A percentile compares a stretch with the other conserved stretches of the same genome.
Conservation (phyloP, 345 rosid species). For the Clarkia xantiana region DNA sequence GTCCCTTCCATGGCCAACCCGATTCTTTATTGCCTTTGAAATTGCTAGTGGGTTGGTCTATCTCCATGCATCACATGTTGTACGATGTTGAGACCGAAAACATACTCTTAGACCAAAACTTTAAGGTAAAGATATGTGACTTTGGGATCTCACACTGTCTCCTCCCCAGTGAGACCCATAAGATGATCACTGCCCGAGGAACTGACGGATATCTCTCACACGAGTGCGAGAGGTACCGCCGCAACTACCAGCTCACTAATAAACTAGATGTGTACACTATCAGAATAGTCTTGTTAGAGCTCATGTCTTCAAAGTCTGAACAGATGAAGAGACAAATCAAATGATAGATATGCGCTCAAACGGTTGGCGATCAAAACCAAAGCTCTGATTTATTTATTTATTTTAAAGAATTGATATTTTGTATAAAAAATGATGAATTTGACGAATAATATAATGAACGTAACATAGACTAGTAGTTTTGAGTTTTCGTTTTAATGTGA, state of each 20-base stretch:
- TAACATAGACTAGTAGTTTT: no score
- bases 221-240: no score
- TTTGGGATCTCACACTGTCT: slow-evolving; percentile 34
- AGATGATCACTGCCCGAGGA: slow-evolving; percentile 18
- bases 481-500: background rate
- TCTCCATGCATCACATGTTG: slow-evolving; percentile 22
- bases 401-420: no score
- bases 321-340: accelerated
- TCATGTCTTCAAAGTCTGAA: no score
- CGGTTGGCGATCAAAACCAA: no score
- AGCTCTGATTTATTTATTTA: no score
- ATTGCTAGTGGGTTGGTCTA: slow-evolving; percentile 29
- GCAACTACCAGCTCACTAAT: no score
- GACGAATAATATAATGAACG: no score
- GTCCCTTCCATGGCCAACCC: no score
- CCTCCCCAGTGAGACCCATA: slow-evolving; percentile 14
- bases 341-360: no score
- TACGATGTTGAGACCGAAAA: slow-evolving; percentile 38
- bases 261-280: slow-evolving; percentile 28
- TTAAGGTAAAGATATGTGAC: slow-evolving; percentile 28
- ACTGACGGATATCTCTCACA: slow-evolving; percentile 27
- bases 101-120: slow-evolving; percentile 23
- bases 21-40: slow-evolving; percentile 17
- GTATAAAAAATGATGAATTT: no score
- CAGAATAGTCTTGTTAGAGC: slow-evolving; percentile 12